These are phyloP conservation scores for Aegilops umbellulata DNA, from an alignment of 176 grass and related monocot genomes.

Conservation along the genomic window DNA sequence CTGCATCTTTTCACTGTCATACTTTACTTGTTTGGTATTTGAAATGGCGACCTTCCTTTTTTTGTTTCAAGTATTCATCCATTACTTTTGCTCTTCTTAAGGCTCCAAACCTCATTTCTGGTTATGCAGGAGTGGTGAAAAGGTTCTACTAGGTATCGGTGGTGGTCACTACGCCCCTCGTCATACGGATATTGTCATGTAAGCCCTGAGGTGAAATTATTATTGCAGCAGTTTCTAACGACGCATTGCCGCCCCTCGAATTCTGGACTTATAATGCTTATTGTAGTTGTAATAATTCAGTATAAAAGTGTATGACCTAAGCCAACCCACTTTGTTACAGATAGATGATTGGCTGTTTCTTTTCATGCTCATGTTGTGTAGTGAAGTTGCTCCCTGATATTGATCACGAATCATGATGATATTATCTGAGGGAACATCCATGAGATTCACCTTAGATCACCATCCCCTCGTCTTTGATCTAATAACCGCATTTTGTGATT, in stretches of 20 bases:
- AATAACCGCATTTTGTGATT: background rate
- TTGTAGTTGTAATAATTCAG: background rate
- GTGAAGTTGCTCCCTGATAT: background rate
- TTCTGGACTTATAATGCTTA: background rate
- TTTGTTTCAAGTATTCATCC: background rate
- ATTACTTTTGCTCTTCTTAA: background rate
- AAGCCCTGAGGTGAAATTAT: slow-evolving; percentile 29
- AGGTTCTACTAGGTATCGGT: slow-evolving; percentile 87
- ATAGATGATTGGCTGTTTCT: background rate
- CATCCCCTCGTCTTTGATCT: no score
- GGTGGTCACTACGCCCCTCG: slow-evolving; percentile 94
- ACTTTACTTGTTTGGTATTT: background rate
- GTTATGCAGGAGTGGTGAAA: slow-evolving; percentile 56
- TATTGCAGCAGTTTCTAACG: slow-evolving; percentile 6
- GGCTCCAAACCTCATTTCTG: background rate
- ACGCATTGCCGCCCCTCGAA: background rate
- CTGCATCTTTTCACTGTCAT: background rate
- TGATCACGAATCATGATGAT: background rate
- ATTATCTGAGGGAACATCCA: background rate
- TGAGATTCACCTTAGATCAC: background rate
- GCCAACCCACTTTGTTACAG: background rate
- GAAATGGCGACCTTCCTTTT: background rate
- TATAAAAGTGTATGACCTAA: background rate
- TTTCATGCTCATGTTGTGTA: background rate
- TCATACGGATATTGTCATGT: slow-evolving; percentile 82